A percentile compares a stretch with the other conserved stretches of the same genome.
phyloP scores from a whole-genome alignment of 2,329 filamentous ascomycete genomes.

The Penicillium sp. region DNA sequence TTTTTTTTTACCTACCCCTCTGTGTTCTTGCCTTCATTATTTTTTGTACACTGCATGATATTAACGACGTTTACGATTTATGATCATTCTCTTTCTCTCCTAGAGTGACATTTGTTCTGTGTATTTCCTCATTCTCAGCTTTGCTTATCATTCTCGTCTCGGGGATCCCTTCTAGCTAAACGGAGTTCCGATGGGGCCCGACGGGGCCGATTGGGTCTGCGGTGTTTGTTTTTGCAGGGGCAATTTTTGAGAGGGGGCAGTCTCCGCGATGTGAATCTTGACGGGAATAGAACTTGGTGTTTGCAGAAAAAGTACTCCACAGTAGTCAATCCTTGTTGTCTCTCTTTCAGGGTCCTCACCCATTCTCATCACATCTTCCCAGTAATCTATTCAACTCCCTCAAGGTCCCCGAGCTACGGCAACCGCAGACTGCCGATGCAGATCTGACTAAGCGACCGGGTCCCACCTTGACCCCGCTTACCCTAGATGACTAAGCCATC shows the following conservation, averaged over 20 bases:
- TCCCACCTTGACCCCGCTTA: not conserved
- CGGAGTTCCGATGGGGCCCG: constrained; percentile 1
- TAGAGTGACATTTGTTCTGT: not conserved
- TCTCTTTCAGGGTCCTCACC: not conserved
- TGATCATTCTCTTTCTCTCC: not conserved
- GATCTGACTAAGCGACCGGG: constrained; percentile 1
- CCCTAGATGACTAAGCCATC: not conserved
- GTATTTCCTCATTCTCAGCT: not conserved
- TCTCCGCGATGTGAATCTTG: not conserved
- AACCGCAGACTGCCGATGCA: not conserved
- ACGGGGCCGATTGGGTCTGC: not conserved
- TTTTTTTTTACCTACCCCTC: not conserved
- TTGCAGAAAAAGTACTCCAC: not conserved
- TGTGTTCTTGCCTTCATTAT: not conserved
- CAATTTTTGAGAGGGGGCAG: not conserved
- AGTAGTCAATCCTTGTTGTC: not conserved
- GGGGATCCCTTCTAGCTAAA: not conserved
- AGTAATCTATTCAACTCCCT: not conserved
- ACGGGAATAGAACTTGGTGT: not conserved
- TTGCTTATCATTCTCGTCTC: not conserved
- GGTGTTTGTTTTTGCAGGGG: not conserved
- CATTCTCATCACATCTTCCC: not conserved
- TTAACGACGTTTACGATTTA: not conserved
- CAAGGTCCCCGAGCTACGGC: not conserved
- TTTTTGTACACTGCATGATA: not conserved